Percentiles rank a stretch among this genome's conserved stretches.
These are phyloP conservation scores for Pyracantha coccinea DNA, from an alignment of 331 rosid species.

Conservation along the genomic window DNA sequence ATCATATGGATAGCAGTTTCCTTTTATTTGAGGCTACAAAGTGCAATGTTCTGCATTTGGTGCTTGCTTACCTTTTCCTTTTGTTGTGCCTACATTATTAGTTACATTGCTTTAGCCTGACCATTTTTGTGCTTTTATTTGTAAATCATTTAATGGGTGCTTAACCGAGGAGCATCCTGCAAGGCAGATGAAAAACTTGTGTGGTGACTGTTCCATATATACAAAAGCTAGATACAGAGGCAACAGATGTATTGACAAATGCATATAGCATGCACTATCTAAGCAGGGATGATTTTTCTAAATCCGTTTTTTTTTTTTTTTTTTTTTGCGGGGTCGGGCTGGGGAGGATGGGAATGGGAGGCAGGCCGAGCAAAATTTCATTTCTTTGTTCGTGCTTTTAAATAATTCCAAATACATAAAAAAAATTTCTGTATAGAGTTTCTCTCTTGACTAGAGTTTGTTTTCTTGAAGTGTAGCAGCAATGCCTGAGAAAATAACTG, in stretches of 20 bases:
- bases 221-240: no score
- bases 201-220: no score
- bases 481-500: conserved; percentile 58
- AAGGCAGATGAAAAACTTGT: no score
- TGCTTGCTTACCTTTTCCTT: background rate
- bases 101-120: no score
- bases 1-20: background rate
- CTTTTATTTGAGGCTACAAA: background rate
- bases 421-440: background rate
- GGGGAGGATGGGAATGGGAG: background rate
- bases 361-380: background rate
- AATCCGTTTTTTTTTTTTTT: background rate
- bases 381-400: background rate
- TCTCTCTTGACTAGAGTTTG: background rate
- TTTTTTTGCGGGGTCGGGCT: background rate
- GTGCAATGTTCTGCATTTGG: background rate
- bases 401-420: background rate
- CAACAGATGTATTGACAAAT: no score
- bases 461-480: conserved; percentile 26
- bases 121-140: no score
- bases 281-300: no score
- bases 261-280: no score
- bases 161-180: no score
- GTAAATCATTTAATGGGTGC: no score
- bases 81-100: no score